phyloP scores from a whole-genome alignment of 345 rosid genomes.

The Eucalyptus albens region DNA sequence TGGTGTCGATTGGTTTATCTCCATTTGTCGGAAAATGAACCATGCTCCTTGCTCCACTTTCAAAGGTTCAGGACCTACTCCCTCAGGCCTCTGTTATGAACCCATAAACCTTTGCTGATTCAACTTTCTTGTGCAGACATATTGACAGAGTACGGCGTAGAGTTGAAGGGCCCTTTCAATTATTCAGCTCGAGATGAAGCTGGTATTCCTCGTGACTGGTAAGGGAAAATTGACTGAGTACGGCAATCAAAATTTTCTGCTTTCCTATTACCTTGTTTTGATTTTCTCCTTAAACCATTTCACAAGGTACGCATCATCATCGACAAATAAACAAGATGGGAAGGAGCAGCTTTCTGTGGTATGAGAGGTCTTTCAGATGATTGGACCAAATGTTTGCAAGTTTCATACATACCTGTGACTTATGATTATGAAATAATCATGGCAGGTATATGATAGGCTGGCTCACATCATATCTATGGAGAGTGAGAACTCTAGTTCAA shows the following conservation, averaged over 20 bases:
- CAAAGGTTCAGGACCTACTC: conserved; percentile 33
- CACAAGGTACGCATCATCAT: conserved; percentile 57
- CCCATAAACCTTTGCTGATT: not conserved
- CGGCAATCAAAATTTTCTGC: no score
- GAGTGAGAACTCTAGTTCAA: conserved; percentile 50
- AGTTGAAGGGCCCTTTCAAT: conserved; percentile 92
- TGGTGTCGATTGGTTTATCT: conserved; percentile 80
- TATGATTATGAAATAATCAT: not conserved
- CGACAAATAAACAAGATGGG: conserved; percentile 8
- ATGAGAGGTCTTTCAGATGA: not conserved
- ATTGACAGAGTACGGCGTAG: conserved; percentile 64
- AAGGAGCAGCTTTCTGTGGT: conserved; percentile 53
- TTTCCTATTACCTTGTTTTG: not conserved
- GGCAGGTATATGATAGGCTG: conserved; percentile 76
- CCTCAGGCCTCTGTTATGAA: not conserved
- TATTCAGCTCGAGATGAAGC: conserved; percentile 77
- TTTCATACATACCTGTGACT: not conserved
- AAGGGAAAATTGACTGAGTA: not conserved
- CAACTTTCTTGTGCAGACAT: conserved; percentile 17
- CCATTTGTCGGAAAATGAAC: conserved; percentile 55
- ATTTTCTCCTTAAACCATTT: not conserved
- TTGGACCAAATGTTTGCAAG: not conserved
- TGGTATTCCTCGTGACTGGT: conserved; percentile 93
- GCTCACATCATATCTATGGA: conserved; percentile 72
- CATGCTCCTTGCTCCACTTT: conserved; percentile 66